phyloP scores from a whole-genome alignment of 176 grass and related monocot species.

The Thinopyrum elongatum region DNA sequence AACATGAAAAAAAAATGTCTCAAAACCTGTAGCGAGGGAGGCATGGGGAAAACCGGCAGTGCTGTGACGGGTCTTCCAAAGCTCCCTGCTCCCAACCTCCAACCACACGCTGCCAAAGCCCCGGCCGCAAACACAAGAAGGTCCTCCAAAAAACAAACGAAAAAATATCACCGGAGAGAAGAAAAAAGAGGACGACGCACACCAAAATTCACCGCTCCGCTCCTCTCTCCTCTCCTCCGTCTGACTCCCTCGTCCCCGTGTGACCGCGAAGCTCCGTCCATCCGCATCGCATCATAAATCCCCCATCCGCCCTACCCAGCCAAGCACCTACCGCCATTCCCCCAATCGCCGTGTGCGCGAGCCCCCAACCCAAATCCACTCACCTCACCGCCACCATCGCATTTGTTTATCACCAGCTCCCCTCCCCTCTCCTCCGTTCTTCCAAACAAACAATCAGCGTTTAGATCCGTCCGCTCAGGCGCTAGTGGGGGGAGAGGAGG shows the following conservation, averaged over 20 bases:
- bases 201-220: background rate
- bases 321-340: conserved; percentile 38
- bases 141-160: background rate
- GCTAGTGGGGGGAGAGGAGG: conserved; percentile 12
- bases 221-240: background rate
- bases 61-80: conserved; percentile 35
- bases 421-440: background rate
- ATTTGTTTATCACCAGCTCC: conserved; percentile 20
- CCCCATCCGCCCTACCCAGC: background rate
- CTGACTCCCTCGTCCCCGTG: background rate
- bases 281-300: conserved; percentile 43
- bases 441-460: conserved; percentile 3
- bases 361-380: conserved; percentile 44
- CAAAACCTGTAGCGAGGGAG: conserved; percentile 6
- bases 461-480: conserved; percentile 31
- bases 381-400: conserved; percentile 4
- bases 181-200: background rate
- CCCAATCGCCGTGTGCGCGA: conserved; percentile 33
- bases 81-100: conserved; percentile 25
- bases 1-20: too few relatives aligned
- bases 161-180: background rate
- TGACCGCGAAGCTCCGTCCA: conserved; percentile 27
- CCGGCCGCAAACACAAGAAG: conserved; percentile 16
- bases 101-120: conserved; percentile 32
- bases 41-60: background rate